Conservation (phyloP, 352 stramenopile species). For the Pythium plurisporium region DNA sequence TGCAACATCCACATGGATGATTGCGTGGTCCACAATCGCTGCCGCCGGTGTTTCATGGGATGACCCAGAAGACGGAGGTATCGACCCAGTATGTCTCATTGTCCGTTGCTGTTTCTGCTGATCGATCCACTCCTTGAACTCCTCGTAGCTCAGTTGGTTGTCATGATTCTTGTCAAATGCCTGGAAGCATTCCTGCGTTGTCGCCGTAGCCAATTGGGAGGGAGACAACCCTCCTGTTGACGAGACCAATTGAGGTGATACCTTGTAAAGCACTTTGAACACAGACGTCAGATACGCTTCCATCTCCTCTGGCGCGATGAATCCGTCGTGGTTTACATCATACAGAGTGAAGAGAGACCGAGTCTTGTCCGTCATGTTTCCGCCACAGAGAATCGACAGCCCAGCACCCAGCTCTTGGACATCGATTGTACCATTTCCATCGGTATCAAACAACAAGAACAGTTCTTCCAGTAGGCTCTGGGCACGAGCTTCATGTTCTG, state of each 20-base stretch:
- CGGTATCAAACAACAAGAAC: conserved; percentile 78
- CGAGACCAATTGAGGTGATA: conserved; percentile 48
- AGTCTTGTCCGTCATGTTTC: conserved; percentile 62
- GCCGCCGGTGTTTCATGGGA: not conserved
- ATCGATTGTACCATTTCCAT: conserved; percentile 80
- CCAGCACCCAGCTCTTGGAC: conserved; percentile 80
- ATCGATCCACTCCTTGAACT: conserved; percentile 77
- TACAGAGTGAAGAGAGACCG: conserved; percentile 82
- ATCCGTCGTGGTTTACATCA: conserved; percentile 78
- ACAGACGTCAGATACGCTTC: conserved; percentile 73
- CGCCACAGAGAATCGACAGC: conserved; percentile 85
- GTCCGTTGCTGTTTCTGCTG: conserved; percentile 39
- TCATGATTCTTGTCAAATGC: conserved; percentile 76
- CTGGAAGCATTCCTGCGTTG: conserved; percentile 72
- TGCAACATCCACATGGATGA: conserved; percentile 63
- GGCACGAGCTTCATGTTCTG: conserved; percentile 36
- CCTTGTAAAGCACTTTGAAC: conserved; percentile 87
- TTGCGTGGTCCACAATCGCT: conserved; percentile 2
- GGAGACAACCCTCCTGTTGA: conserved; percentile 52
- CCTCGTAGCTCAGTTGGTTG: conserved; percentile 68
- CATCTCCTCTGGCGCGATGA: conserved; percentile 81
- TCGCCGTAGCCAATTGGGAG: conserved; percentile 63
- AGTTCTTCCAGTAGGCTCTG: conserved; percentile 61
- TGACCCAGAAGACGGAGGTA: not conserved
- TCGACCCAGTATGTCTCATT: not conserved